Base-by-base conservation (phyloP, 768 basidiomycete genomes). In the Boletus subcaerulescens region DNA sequence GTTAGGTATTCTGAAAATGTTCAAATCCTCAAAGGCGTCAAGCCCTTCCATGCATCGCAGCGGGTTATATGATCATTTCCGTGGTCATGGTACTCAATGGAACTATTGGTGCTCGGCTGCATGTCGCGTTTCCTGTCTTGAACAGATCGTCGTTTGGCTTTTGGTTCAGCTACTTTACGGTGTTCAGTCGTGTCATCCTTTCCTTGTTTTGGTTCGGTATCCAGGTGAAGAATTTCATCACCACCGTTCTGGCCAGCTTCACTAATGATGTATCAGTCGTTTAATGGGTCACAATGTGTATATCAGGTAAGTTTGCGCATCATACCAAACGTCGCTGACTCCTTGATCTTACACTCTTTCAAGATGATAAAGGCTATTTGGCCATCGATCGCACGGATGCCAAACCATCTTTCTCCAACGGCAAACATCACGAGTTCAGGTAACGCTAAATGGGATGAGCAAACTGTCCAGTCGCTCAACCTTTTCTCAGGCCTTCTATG, bases 81-180 rank as follows among this genome's bases (percentile, higher is more conserved):
- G 70, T 82, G 52, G 82, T 85, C 18, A 83, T 93, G 76, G 82
- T 91, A 2, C 73, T 89, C 45, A 93, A 91, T 63, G 91, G 91
- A 46, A 84, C 86, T 5, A 78, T 83, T 26, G 89, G 91, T 24
- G 87, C 91, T 24, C 81, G 87, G 18, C 78, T 91, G 43, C 89
- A 90, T 60, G 74, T 93, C 24, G 81, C 87, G 0, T 92, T 92
- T 66, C 79, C 80, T 0, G 80, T 93, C 47, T 75, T 92, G n/a
- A 90, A 87, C 60, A 78, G 92, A 15, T 91, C 91, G 0, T 91
- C 88, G 1, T 89, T 93, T 61, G 92, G 92, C 1, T 93, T 92
- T 73, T 93, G 87, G 84, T 80, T 93, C 60, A 89, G 88, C 65
- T 93, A 92, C 71, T 93, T 93, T 69, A 84, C 82, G 54, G 87